phyloP scores from a whole-genome alignment of 2,329 filamentous ascomycete genomes.

The Aspergillus tamarii region DNA sequence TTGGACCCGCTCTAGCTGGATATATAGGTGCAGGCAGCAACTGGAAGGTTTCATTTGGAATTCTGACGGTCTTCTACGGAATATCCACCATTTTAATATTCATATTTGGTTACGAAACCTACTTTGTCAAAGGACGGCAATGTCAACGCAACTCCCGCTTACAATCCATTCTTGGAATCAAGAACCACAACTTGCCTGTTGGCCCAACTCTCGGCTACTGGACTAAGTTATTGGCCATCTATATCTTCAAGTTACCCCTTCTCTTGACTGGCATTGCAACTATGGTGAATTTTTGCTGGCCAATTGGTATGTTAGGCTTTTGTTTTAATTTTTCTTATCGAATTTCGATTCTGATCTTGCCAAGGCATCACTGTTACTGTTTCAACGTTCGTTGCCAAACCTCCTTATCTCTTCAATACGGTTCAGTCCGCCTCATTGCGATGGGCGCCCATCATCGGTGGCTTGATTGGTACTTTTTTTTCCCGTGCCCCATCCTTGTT shows the following conservation, averaged over 20 bases:
- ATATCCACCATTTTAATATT: neutral
- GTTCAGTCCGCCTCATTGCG: constrained; percentile 41
- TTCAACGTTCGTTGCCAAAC: constrained; percentile 35
- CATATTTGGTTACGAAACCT: neutral
- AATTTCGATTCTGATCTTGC: constrained; percentile 1
- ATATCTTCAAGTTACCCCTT: constrained; percentile 37
- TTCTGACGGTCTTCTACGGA: constrained; percentile 40
- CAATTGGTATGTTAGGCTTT: constrained; percentile 32
- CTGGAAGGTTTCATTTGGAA: constrained; percentile 39
- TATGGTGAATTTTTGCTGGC: constrained; percentile 44
- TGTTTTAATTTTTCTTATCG: neutral
- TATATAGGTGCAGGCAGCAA: constrained; percentile 37
- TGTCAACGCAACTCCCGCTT: constrained; percentile 19
- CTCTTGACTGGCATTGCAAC: constrained; percentile 35
- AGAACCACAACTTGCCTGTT: constrained; percentile 35
- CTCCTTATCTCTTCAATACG: constrained; percentile 40
- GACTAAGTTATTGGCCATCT: constrained; percentile 26
- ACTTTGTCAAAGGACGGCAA: neutral
- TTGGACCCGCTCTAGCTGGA: constrained; percentile 42
- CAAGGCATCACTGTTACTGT: constrained; percentile 41
- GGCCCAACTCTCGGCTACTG: constrained; percentile 27
- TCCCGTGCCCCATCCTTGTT: too few relatives aligned
- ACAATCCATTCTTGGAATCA: constrained; percentile 35
- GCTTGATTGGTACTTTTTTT: constrained; percentile 23
- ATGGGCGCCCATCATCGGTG: constrained; percentile 41